These are phyloP conservation scores for Bifiguratus adelaidae DNA, from an alignment of 192 early-diverging fungal genomes.

Conservation along the genomic window DNA sequence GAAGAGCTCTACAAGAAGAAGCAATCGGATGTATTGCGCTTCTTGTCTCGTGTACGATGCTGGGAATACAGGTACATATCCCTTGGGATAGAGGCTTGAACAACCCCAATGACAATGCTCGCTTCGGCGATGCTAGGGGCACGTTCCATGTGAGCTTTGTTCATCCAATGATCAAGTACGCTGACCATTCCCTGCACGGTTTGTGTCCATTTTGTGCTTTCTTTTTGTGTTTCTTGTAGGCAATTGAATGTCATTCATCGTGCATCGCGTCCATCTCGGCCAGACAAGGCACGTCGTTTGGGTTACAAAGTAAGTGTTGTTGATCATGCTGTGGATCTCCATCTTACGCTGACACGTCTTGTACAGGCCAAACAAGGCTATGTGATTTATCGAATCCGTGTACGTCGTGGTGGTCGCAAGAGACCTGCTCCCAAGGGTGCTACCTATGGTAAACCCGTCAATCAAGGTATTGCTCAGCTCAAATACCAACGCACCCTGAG, in stretches of 20 bases:
- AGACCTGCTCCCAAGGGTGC: constrained; percentile 95
- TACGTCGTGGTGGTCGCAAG: constrained; percentile 98
- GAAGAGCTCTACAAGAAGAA: constrained; percentile 99
- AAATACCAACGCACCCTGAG: constrained; percentile 96
- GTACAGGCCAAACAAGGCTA: constrained; percentile 97
- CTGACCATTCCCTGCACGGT: not conserved
- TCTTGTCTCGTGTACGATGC: constrained; percentile 94
- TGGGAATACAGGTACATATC: constrained; percentile 83
- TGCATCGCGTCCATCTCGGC: constrained; percentile 95
- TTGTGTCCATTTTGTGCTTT: not conserved
- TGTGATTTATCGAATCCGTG: constrained; percentile 98
- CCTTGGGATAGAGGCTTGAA: constrained; percentile 9
- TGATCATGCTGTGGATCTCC: not conserved
- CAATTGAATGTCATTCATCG: constrained; percentile 99
- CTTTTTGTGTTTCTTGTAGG: constrained; percentile 26
- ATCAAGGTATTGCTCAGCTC: constrained; percentile 97
- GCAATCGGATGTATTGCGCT: constrained; percentile 98
- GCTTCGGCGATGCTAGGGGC: not conserved
- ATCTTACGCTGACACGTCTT: not conserved
- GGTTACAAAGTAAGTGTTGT: constrained; percentile 75
- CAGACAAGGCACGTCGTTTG: constrained; percentile 97
- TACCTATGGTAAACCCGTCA: constrained; percentile 96
- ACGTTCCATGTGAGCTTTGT: constrained; percentile 1
- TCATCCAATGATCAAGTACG: constrained; percentile 17
- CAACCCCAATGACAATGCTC: not conserved